phyloP scores from a whole-genome alignment of 208 protist species.

The Leishmania martiniquensis region DNA sequence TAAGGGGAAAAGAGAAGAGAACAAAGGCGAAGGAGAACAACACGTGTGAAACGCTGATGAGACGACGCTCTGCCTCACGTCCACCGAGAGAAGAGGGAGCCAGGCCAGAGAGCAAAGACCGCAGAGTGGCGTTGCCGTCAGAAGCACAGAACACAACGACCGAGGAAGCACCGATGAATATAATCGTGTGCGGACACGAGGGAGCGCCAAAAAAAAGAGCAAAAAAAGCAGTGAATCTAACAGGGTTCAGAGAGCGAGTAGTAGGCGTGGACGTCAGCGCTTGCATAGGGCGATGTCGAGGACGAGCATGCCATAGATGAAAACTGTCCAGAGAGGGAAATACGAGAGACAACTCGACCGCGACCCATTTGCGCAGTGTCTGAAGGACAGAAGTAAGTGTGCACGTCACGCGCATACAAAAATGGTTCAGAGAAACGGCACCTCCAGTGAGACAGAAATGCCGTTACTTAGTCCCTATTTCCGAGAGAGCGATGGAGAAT shows the following conservation, averaged over 20 bases:
- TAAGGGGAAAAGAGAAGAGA: background rate
- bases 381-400: too few species aligned
- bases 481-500: background rate
- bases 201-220: background rate
- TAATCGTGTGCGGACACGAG: background rate
- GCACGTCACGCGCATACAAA: background rate
- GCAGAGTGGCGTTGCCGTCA: background rate
- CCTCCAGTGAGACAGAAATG: background rate
- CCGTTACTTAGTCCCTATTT: background rate
- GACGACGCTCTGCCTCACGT: background rate
- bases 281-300: background rate
- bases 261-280: background rate
- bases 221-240: background rate
- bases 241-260: background rate
- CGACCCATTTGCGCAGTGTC: background rate
- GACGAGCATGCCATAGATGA: background rate
- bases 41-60: background rate
- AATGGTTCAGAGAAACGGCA: background rate
- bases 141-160: background rate
- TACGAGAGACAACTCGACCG: background rate
- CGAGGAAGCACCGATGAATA: background rate
- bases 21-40: background rate
- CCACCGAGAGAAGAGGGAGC: background rate
- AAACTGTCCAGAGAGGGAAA: background rate
- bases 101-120: background rate